Evolutionary conservation across 176 grass and related monocot species (phyloP).

Genomic region (Zoysia pacifica): DNA sequence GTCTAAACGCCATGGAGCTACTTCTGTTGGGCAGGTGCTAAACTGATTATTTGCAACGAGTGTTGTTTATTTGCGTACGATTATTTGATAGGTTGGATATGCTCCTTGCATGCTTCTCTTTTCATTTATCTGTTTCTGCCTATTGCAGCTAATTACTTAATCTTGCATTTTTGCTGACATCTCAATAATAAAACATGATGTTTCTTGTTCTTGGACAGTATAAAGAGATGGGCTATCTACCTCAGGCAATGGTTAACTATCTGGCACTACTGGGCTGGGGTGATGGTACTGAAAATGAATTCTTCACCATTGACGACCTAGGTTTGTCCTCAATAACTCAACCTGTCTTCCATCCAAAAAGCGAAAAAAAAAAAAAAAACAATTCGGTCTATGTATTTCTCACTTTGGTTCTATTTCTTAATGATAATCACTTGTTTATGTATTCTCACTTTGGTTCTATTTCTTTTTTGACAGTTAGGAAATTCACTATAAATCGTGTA

Average conservation of each 20-base stretch:
- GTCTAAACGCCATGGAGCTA: conserved; percentile 96
- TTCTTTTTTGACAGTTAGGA: conserved; percentile 59
- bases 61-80: conserved; percentile 7
- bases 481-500: conserved; percentile 89
- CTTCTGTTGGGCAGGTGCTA: conserved; percentile 91
- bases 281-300: conserved; percentile 98
- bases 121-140: not conserved
- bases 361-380: no score
- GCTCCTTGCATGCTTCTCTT: conserved; percentile 10
- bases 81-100: not conserved
- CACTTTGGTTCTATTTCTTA: not conserved
- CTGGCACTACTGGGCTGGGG: conserved; percentile 92
- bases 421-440: not conserved
- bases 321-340: conserved; percentile 45
- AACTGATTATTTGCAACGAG: conserved; percentile 5
- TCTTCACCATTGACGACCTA: conserved; percentile 84
- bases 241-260: conserved; percentile 98
- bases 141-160: not conserved
- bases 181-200: not conserved
- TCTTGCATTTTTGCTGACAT: not conserved
- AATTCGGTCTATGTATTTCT: no score
- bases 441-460: conserved; percentile 15
- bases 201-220: conserved; percentile 62
- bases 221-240: conserved; percentile 98
- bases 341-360: not conserved